phyloP scores from a whole-genome alignment of 1,284 basidiomycete genomes.

The Leccinum proximum region DNA sequence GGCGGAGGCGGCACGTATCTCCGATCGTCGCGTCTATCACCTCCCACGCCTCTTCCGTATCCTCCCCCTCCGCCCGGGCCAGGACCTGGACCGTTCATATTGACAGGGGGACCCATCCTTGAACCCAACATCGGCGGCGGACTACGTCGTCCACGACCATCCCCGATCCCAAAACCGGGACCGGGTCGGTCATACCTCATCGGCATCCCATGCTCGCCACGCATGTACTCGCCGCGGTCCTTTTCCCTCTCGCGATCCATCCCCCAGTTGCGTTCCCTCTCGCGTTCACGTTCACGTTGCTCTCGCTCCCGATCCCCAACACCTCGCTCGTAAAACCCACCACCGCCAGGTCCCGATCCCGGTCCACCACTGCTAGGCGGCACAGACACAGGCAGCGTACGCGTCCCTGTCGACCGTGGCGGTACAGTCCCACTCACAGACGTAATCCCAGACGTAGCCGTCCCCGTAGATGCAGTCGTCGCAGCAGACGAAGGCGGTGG shows the following conservation, averaged over 20 bases:
- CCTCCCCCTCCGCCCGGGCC: neutral
- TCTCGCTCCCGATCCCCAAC: constrained; percentile 2
- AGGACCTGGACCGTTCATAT: constrained; percentile 4
- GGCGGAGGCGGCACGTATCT: constrained; percentile 21
- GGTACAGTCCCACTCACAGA: constrained; percentile 12
- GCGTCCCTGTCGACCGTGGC: constrained; percentile 18
- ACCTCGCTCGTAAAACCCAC: constrained; percentile 26
- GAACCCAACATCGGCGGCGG: constrained; percentile 17
- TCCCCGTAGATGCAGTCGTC: constrained; percentile 6
- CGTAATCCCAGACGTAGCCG: neutral
- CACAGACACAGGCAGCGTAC: constrained; percentile 18
- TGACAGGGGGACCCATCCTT: constrained; percentile 12
- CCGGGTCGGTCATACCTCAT: constrained; percentile 14
- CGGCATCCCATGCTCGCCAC: constrained; percentile 20
- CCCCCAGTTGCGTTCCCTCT: neutral
- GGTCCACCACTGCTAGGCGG: constrained; percentile 12
- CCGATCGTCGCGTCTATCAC: constrained; percentile 23
- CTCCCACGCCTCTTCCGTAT: constrained; percentile 14
- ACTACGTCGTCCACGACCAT: constrained; percentile 24
- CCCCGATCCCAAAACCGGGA: constrained; percentile 4
- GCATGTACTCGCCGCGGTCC: constrained; percentile 13
- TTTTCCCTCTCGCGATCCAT: neutral
- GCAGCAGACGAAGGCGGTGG: constrained; percentile 17
- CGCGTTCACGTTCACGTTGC: neutral
- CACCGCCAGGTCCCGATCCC: constrained; percentile 4